A percentile compares a stretch with the other conserved stretches of the same genome.
phyloP scores from a whole-genome alignment of 2,329 filamentous ascomycete genomes.

The Diaporthe citrichinensis region DNA sequence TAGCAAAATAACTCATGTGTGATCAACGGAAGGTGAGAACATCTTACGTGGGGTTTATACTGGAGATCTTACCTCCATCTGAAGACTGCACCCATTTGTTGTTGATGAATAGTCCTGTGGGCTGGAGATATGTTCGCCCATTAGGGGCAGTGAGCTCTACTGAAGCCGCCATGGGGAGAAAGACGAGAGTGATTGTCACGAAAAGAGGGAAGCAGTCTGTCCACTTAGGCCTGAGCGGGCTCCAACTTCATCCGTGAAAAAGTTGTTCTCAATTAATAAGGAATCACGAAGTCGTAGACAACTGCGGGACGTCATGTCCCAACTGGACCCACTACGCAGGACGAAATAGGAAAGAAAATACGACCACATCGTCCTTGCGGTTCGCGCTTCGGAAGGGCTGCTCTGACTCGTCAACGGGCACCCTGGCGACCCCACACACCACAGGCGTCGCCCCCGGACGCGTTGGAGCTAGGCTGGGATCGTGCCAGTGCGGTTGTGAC shows the following conservation, averaged over 20 bases:
- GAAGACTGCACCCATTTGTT: slow-evolving; percentile 82
- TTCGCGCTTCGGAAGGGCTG: no score
- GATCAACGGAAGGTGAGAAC: neutral
- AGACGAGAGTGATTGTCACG: neutral
- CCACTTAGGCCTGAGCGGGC: neutral
- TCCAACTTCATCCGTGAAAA: neutral
- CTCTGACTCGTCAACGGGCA: slow-evolving; percentile 6
- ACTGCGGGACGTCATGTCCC: no score
- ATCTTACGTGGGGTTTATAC: slow-evolving; percentile 77
- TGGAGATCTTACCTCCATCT: slow-evolving; percentile 73
- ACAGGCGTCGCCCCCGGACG: neutral
- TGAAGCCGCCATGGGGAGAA: neutral
- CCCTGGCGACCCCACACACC: neutral
- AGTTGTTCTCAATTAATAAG: neutral
- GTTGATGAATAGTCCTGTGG: slow-evolving; percentile 85
- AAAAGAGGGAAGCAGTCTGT: no score
- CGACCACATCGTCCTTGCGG: neutral
- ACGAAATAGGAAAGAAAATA: slow-evolving; percentile 23
- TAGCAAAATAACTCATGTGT: neutral
- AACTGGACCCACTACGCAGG: neutral
- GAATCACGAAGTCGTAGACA: neutral
- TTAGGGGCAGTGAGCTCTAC: slow-evolving; percentile 77
- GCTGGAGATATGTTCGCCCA: slow-evolving; percentile 79
- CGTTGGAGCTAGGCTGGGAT: neutral
- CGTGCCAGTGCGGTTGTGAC: neutral